These are phyloP conservation scores for Ormosia semicastrata DNA, from an alignment of 306 rosid species.

Conservation along the genomic window DNA sequence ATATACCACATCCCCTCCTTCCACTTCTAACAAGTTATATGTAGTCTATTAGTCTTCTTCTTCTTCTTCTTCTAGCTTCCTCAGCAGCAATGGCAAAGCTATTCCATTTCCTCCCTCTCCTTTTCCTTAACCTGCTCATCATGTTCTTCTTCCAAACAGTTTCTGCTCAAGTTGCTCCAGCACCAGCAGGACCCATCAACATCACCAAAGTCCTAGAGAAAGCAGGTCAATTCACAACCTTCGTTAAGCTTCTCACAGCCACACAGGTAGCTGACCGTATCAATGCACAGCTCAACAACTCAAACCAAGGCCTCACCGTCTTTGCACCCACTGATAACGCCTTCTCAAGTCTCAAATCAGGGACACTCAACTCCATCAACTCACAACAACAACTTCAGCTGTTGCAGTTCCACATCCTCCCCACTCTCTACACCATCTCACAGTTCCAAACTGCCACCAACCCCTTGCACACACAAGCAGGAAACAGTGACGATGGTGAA, in stretches of 20 bases:
- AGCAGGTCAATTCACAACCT: conserved; percentile 87
- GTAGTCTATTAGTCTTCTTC: too few relatives aligned
- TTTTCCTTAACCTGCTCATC: neutral
- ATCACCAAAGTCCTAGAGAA: conserved; percentile 71
- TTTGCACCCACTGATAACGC: conserved; percentile 95
- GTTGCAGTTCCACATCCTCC: conserved; percentile 74
- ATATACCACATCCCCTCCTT: conserved; percentile 17
- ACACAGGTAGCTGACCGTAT: conserved; percentile 66
- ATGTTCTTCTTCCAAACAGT: neutral
- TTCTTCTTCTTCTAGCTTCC: neutral
- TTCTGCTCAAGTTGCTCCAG: conserved; percentile 49
- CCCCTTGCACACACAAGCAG: conserved; percentile 90
- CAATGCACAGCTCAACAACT: conserved; percentile 73
- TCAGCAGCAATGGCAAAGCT: conserved; percentile 32
- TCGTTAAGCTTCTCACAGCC: conserved; percentile 63
- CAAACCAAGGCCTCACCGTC: conserved; percentile 80
- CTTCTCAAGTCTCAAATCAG: conserved; percentile 63
- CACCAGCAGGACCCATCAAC: conserved; percentile 71
- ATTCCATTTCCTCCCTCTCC: conserved; percentile 13
- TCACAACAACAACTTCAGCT: conserved; percentile 71
- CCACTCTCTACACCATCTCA: conserved; percentile 52
- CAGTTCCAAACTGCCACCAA: conserved; percentile 85
- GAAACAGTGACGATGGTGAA: conserved; percentile 63
- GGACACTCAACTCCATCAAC: conserved; percentile 65
- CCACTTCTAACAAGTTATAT: conserved; percentile 3